phyloP scores from a whole-genome alignment of 257 asterid genomes.

The Ilex aquifolium region DNA sequence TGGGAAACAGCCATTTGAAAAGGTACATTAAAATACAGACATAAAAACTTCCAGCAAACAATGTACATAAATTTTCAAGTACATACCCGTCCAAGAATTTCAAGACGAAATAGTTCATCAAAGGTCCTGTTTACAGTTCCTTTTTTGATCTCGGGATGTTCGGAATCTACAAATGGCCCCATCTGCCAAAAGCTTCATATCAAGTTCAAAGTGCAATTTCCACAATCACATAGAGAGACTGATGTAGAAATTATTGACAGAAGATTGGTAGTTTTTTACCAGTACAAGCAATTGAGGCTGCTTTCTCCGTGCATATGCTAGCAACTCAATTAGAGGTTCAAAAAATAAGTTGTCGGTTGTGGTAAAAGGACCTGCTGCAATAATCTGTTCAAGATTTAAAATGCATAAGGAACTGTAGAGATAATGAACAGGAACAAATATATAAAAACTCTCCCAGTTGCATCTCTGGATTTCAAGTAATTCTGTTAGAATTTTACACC shows the following conservation, averaged over 20 bases:
- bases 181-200: conserved; percentile 47
- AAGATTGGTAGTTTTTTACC: conserved; percentile 35
- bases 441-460: too few relatives aligned
- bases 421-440: conserved; percentile 5
- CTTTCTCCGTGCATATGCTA: conserved; percentile 79
- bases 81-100: conserved; percentile 81
- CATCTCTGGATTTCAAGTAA: too few relatives aligned
- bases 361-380: conserved; percentile 96
- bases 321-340: conserved; percentile 85
- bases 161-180: conserved; percentile 92
- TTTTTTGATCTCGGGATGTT: conserved; percentile 77
- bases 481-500: too few relatives aligned
- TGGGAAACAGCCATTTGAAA: conserved; percentile 24
- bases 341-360: conserved; percentile 77
- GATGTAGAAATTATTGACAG: conserved; percentile 1
- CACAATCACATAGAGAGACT: conserved; percentile 11
- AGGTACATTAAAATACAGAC: conserved; percentile 9
- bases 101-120: conserved; percentile 63
- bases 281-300: conserved; percentile 89
- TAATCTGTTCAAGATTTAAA: conserved; percentile 50
- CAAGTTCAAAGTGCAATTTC: conserved; percentile 17
- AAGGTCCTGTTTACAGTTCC: conserved; percentile 58
- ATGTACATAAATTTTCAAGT: conserved; percentile 1
- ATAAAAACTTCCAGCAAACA: neutral
- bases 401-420: neutral